Evolutionary conservation across 1,139 yeast species (phyloP), one percentile per base, ranked within the genome.

Genomic region (Candida sanyaensis): DNA sequence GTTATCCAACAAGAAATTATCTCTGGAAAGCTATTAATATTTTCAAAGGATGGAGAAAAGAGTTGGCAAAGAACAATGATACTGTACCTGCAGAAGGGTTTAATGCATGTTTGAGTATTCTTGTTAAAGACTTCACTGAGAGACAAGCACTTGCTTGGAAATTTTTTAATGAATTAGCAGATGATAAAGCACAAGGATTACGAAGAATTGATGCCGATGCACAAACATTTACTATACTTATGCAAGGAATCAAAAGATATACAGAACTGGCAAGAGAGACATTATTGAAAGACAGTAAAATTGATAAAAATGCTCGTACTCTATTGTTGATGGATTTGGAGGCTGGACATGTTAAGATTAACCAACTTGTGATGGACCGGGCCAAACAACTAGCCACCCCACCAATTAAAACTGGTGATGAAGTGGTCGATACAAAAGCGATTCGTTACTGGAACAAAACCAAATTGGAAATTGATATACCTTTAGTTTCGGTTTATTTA

Each of bases 221-320:
- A 27, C 73, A 68, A 45, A 68, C 79, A 1, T 75, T 70, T 43
- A 72, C 79, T 1, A 73, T 71, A 17, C 65, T 75, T 46, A 59
- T 74, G 17, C 64, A 69, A 47, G 80, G 80, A 4, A 49, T 71
- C 12, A 67, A 63, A 40, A 62, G 58, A 37, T 61, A 57, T 43
- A 57, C 64, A 28, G 56, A 61, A 21, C 29, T 41, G 34, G 53
- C 63, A 31, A 60, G 63, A 5, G 58, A 58, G 2, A 37, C 40
- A 8, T 53, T 68, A 8, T 50, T 48, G 6, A 45, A 49, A 2
- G 57, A 62, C 36, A 43, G 55, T 1, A 50, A 50, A 2, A 49
- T 65, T 24, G 42, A 64, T 2, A 50, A 54, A 5, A 50, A 54
- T 12, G 60, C 56, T 10, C 68, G 71, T 50, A 52, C 63, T 1